These are phyloP conservation scores for Coemansia sp. DNA, from an alignment of 192 early-diverging fungal genomes.

Conservation along the genomic window DNA sequence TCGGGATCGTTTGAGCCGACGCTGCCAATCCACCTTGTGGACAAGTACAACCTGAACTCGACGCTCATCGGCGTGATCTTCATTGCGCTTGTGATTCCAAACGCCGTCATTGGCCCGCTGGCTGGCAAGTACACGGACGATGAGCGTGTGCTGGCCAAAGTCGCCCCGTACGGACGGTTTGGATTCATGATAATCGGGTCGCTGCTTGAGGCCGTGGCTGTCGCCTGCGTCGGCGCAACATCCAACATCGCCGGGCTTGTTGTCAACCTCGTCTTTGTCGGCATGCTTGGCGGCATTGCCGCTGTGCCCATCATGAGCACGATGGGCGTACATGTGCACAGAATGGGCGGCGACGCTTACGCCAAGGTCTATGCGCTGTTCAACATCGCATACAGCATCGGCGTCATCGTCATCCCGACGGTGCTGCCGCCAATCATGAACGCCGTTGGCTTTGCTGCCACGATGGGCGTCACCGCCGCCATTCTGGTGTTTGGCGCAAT, in stretches of 20 bases:
- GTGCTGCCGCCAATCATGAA: conserved; percentile 61
- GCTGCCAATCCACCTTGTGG: conserved; percentile 41
- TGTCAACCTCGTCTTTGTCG: conserved; percentile 35
- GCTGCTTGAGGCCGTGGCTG: conserved; percentile 44
- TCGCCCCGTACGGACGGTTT: conserved; percentile 48
- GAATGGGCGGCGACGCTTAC: conserved; percentile 62
- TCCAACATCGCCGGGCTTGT: conserved; percentile 43
- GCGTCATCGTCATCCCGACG: conserved; percentile 75
- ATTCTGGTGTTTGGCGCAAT: conserved; percentile 47
- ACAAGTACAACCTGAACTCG: conserved; percentile 28
- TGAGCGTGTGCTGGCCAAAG: conserved; percentile 19
- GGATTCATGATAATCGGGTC: conserved; percentile 38
- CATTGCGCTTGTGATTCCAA: conserved; percentile 69
- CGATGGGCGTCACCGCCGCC: conserved; percentile 49
- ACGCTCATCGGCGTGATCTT: conserved; percentile 58
- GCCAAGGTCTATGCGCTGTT: conserved; percentile 70
- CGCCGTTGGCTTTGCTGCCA: conserved; percentile 56
- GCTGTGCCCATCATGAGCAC: conserved; percentile 66
- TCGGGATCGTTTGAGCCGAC: conserved; percentile 47
- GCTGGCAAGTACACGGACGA: conserved; percentile 57
- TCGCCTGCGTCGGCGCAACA: conserved; percentile 45
- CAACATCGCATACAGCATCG: conserved; percentile 74
- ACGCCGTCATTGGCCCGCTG: conserved; percentile 57
- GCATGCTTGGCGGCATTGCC: conserved; percentile 27
- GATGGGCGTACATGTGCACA: conserved; percentile 66